These are phyloP conservation scores for Sindora glabra DNA, from an alignment of 306 rosid genomes.

Conservation along the genomic window DNA sequence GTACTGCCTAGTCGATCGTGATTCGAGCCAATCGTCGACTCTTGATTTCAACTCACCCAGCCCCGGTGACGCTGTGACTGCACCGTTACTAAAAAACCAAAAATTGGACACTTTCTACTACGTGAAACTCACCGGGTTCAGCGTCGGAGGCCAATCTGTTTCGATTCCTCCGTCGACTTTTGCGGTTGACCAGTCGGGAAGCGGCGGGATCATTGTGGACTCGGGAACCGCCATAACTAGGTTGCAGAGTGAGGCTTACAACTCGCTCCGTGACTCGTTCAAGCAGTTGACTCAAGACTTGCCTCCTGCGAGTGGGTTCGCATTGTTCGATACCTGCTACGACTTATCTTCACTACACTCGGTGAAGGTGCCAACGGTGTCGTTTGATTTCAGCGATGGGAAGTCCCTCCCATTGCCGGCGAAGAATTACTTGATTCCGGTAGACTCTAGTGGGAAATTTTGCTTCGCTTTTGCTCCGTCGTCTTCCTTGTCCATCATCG, in stretches of 20 bases:
- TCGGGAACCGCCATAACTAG: conserved; percentile 86
- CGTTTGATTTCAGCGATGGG: conserved; percentile 50
- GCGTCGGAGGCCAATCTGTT: conserved; percentile 53
- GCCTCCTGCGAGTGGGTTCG: conserved; percentile 19
- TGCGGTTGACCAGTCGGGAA: conserved; percentile 32
- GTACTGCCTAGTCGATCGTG: conserved; percentile 81
- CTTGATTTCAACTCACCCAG: conserved; percentile 77
- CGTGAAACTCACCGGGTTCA: conserved; percentile 48
- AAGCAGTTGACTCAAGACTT: conserved; percentile 33
- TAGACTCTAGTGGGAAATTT: conserved; percentile 50
- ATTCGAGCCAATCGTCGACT: conserved; percentile 53
- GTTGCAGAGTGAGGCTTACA: conserved; percentile 46
- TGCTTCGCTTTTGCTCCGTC: conserved; percentile 89
- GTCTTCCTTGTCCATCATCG: conserved; percentile 57
- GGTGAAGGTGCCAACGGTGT: conserved; percentile 70
- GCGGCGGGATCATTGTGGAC: conserved; percentile 79
- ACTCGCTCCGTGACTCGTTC: conserved; percentile 72
- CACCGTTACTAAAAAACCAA: conserved; percentile 29
- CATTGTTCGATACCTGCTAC: conserved; percentile 86
- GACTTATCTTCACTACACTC: conserved; percentile 39
- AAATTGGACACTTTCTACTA: conserved; percentile 52
- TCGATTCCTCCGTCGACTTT: conserved; percentile 46
- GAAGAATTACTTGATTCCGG: conserved; percentile 73
- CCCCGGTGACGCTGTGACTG: conserved; percentile 53
- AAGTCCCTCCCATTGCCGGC: conserved; percentile 50